Conservation (phyloP, 179 eudicot genomes). For the Kewa caespitosa region DNA sequence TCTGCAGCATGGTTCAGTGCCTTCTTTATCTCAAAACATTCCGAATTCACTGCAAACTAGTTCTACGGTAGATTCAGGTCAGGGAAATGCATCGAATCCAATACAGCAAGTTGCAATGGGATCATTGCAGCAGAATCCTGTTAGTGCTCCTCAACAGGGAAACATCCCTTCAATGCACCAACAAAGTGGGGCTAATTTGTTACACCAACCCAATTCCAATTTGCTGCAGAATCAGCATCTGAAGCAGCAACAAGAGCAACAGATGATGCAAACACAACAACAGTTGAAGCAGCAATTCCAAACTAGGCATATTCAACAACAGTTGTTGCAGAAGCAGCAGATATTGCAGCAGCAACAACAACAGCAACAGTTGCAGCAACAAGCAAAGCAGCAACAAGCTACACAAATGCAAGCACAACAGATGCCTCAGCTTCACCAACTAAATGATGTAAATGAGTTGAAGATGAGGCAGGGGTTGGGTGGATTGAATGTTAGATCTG, state of each 20-base stretch:
- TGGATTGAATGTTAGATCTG: conserved; percentile 59
- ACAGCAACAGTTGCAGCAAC: conserved; percentile 53
- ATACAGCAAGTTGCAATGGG: conserved; percentile 68
- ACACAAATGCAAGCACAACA: conserved; percentile 59
- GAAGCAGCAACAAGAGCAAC: conserved; percentile 81
- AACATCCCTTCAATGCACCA: conserved; percentile 54
- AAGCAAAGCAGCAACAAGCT: conserved; percentile 51
- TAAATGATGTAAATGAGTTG: conserved; percentile 61
- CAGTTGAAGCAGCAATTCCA: conserved; percentile 65
- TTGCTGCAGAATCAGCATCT: conserved; percentile 66
- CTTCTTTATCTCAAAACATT: conserved; percentile 58
- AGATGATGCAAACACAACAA: conserved; percentile 57
- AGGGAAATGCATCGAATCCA: conserved; percentile 54
- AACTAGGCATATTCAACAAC: conserved; percentile 65
- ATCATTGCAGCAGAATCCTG: conserved; percentile 73
- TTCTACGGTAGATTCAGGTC: conserved; percentile 66
- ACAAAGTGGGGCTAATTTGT: conserved; percentile 58
- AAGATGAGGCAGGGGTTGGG: conserved; percentile 66
- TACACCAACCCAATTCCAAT: conserved; percentile 66
- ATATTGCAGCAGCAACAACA: conserved; percentile 45
- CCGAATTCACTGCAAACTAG: conserved; percentile 48
- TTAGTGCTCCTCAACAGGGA: conserved; percentile 61
- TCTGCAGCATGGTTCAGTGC: conserved; percentile 65
- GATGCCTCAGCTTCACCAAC: conserved; percentile 69
- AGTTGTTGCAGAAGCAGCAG: conserved; percentile 57